Base-by-base conservation (phyloP, 1,284 basidiomycete genomes). In the Takashimella tepidaria region DNA sequence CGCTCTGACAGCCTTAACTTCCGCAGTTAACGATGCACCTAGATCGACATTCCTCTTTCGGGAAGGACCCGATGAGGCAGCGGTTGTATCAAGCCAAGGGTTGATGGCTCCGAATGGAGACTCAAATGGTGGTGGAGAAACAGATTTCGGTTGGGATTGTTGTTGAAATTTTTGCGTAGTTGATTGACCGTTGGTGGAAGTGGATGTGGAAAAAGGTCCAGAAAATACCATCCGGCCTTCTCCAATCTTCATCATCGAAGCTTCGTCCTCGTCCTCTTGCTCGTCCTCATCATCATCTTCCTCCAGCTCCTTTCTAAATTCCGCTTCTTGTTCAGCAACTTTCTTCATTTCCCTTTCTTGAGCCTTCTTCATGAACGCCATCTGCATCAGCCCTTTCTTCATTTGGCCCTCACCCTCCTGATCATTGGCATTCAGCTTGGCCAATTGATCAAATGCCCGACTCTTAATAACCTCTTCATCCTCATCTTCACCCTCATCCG, bases 301-400 rank as follows among this genome's bases (percentile, higher is more conserved):
- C 41, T 82, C 82, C 66, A 92, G 78, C 63, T 89, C 86, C 57
- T 77, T 78, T 53, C 84, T 76, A 55, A 91, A 83, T 60, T 88
- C 86, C 53, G 87, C 86, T 11, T 82, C 83, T 59, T 83, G 80
- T 53, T 79, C 79, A 54, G 84, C 79, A 0, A 82, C 82, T 49
- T 78, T 80, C 13, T 73, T 78, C 64, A 83, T 78, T 54, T 84
- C 81, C 60, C 88, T 80, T 12, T 83, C 83, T 76, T 86, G 84
- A 0, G 89, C 91, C 56, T 92, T 87, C 70, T 87, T 85, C 92
- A 96, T 96, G 74, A 96, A 96, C 76, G 92, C 92, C 92, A 96
- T 93, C 62, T 83, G 81, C 73, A 92, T 87, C 11, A 95, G 80
- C 13, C 79, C 79, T 66, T 84, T 83, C 57, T 69, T 69, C 11